Evolutionary conservation across 2,329 filamentous ascomycete genomes (phyloP).

Genomic region (Dothiorella sarmentorum): DNA sequence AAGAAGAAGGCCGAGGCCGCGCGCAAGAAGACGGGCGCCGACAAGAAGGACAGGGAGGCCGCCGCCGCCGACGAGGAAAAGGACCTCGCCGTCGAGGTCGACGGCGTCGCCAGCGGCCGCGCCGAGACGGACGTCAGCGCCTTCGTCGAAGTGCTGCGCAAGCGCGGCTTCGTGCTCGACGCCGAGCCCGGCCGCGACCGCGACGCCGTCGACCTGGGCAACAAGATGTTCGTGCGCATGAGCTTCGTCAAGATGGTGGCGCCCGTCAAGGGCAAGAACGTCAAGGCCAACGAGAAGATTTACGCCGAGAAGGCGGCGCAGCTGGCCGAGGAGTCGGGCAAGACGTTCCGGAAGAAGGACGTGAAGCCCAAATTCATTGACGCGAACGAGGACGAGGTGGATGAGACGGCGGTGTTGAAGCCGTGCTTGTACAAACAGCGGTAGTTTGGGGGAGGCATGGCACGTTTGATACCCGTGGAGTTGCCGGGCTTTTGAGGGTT

Average conservation of each 20-base stretch:
- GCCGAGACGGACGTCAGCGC: slow-evolving; percentile 80
- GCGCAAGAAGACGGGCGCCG: slow-evolving; percentile 42
- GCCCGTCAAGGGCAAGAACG: slow-evolving; percentile 73
- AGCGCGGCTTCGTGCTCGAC: slow-evolving; percentile 78
- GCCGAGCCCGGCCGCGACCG: slow-evolving; percentile 53
- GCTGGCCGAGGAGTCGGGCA: slow-evolving; percentile 12
- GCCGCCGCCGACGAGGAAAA: slow-evolving; percentile 53
- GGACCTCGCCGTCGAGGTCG: slow-evolving; percentile 61
- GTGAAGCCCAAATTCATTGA: slow-evolving; percentile 40
- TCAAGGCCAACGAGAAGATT: slow-evolving; percentile 38
- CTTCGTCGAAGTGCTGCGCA: slow-evolving; percentile 78
- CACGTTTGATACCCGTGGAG: not conserved
- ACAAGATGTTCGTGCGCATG: slow-evolving; percentile 99
- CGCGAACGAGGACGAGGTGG: slow-evolving; percentile 48
- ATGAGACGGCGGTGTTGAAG: slow-evolving; percentile 70
- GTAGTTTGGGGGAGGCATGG: slow-evolving; percentile 40
- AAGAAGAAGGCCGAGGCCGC: slow-evolving; percentile 48
- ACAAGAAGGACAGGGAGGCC: slow-evolving; percentile 47
- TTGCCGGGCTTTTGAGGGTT: not conserved
- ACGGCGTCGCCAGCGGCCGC: slow-evolving; percentile 49
- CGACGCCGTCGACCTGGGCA: slow-evolving; percentile 70
- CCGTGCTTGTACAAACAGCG: slow-evolving; percentile 94
- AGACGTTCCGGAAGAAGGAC: slow-evolving; percentile 38
- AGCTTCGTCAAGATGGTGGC: slow-evolving; percentile 81
- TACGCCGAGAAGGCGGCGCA: slow-evolving; percentile 32